Conservation (phyloP, 2,329 filamentous ascomycete genomes). For the Ceratocystis cubensis region DNA sequence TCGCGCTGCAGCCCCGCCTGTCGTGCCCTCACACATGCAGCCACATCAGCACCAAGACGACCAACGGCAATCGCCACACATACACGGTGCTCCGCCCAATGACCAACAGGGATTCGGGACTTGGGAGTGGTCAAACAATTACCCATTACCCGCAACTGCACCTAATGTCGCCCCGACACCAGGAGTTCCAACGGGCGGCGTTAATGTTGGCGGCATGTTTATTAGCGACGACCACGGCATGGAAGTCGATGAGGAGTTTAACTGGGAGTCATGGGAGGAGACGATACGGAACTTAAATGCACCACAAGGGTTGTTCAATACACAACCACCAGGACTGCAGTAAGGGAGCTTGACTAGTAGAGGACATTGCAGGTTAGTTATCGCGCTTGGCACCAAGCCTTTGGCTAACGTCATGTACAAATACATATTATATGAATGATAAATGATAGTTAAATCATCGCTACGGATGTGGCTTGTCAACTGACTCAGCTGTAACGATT, state of each 20-base stretch:
- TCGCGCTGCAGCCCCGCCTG: constrained; percentile 3
- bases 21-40: constrained; percentile 12
- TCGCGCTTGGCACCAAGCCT: background rate
- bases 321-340: constrained; percentile 14
- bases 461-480: background rate
- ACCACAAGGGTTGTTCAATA: constrained; percentile 5
- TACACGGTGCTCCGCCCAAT: constrained; percentile 1
- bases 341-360: background rate
- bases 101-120: background rate
- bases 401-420: background rate
- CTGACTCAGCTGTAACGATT: background rate
- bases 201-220: background rate
- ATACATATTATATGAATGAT: background rate
- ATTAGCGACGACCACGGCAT: constrained; percentile 10
- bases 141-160: background rate
- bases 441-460: background rate
- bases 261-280: constrained; percentile 17
- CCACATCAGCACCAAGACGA: constrained; percentile 3
- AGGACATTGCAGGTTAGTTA: too few relatives aligned
- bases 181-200: background rate
- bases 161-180: background rate
- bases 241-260: constrained; percentile 19
- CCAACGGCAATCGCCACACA: background rate
- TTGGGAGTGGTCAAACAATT: constrained; percentile 6
- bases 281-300: constrained; percentile 13